Evolutionary conservation across 1,284 basidiomycete genomes (phyloP), one percentile per base, ranked within the genome.

Genomic region (Porodaedalea pini): DNA sequence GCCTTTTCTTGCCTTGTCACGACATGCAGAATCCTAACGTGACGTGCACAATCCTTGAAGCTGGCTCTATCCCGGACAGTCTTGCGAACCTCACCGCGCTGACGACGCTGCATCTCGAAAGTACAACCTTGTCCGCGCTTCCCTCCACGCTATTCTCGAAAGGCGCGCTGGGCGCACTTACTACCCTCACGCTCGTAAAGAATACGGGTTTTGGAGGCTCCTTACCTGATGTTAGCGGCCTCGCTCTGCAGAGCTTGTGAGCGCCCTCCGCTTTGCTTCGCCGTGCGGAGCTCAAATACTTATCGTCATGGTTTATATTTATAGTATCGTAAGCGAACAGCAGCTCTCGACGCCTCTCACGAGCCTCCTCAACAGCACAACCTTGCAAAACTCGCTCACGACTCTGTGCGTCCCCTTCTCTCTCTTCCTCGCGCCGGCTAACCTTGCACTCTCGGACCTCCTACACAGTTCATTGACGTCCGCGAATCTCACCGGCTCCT

Each of bases 151-250:
- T 77, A 31, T 73, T 75, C 59, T 60, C 68, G 10, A 69, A 70
- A 1, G 56, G 50, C 17, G 29, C 37, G 3, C 61, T 74, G 29
- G 69, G 67, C 29, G 69, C 66, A 13, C 60, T 81, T n/a, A 70
- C 71, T 2, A 70, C 75, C 23, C 62, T 81, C 27, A 70, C 70
- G 5, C 67, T 81, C 19, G 69, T 77, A 27, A 71, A 72, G 63
- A 81, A 81, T 64, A 61, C 68, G n/a, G 64, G 75, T 41, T 73
- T 81, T 70, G 74, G 73, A n/a, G 61, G 65, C n/a, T 58, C 66
- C 4, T 65, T 81, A 44, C 76, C 79, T 1, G 73, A 69, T 37
- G 29, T 78, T 6, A 64, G 68, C n/a, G 56, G 60, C 51, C 64
- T 77, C 11, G 62, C 69, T 2, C 63, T 80, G 27, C 69, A 73